Evolutionary conservation across 257 asterid species (phyloP).

Genomic region (Forsythia suspensa): DNA sequence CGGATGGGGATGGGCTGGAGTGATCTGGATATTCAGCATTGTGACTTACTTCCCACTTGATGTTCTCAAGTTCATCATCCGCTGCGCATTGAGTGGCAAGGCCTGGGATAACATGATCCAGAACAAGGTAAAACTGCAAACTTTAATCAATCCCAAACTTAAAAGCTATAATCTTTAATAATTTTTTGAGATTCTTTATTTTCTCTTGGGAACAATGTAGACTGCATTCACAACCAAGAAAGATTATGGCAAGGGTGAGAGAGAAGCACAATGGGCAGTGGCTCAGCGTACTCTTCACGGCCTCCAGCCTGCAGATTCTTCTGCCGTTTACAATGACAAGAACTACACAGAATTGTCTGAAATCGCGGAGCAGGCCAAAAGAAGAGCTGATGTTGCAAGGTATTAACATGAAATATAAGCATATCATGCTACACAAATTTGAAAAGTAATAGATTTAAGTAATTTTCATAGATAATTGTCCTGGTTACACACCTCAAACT

Average conservation of each 20-base stretch:
- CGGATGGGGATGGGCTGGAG: constrained; percentile 95
- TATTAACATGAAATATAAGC: constrained; percentile 11
- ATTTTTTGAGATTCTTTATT: neutral
- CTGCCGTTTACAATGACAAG: constrained; percentile 38
- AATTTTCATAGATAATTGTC: too few species aligned
- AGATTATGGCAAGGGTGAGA: constrained; percentile 75
- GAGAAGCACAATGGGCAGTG: constrained; percentile 85
- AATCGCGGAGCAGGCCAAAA: constrained; percentile 73
- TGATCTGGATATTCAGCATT: constrained; percentile 68
- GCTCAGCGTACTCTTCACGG: constrained; percentile 89
- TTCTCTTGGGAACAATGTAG: constrained; percentile 22
- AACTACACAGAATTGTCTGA: constrained; percentile 50
- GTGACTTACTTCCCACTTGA: constrained; percentile 82
- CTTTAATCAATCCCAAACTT: neutral
- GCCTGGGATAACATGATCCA: constrained; percentile 84
- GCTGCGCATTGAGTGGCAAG: constrained; percentile 58
- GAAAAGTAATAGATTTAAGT: neutral
- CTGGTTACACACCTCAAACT: neutral
- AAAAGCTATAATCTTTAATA: neutral
- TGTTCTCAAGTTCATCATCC: constrained; percentile 70
- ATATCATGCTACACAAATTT: neutral
- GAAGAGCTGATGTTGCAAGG: constrained; percentile 88
- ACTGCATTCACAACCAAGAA: constrained; percentile 86
- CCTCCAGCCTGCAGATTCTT: constrained; percentile 38
- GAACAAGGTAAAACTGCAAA: constrained; percentile 49